Base-by-base conservation (phyloP, 768 basidiomycete genomes). In the Lactarius hengduanensis region DNA sequence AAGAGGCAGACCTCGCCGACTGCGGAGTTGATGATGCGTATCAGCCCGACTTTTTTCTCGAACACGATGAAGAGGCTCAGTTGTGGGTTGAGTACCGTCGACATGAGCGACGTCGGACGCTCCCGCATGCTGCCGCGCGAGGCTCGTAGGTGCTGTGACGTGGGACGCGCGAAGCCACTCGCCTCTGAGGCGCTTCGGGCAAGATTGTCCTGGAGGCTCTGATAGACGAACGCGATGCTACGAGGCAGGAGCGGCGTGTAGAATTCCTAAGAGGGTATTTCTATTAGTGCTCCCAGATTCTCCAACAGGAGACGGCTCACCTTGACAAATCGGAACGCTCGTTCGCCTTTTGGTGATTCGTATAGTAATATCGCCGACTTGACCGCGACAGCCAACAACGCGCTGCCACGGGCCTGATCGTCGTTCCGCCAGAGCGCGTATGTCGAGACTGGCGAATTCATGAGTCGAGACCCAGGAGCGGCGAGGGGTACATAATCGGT, bases 1-100 rank as follows among this genome's bases (percentile, higher is more conserved):
- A 80, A 83, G 62, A 92, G 76, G 50, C 90, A 86, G 30, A 94
- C 80, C 74, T 94, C 92, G 40, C 88, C 85, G 8, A 92, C 92
- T 28, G 89, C 87, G 36, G 92, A 85, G 74, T 94, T 92, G 6
- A 86, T 84, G 28, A 94, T 74, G 26, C 92, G 88, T 70, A 94
- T 92, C 76, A 91, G 78, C n/a, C 86, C 84, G 2, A 91, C 91
- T 72, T 91, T 94, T 78, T 94, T 94, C 75, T 94, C 92, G 73
- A 94, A 94, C 28, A 87, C 78, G 64, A 91, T 85, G 72, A 93
- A 93, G n/a, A 94, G 77, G 70, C 85, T 86, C 72, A 91, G 84
- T 70, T 92, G 91, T 5, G 83, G 82, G 22, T 88, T 88, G 72
- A 90, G 90, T 63, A 79, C 79, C 66, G 80, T 73, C 18, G 76